A percentile compares a stretch with the other conserved stretches of the same genome.
Evolutionary conservation across 2,329 filamentous ascomycete species (phyloP).

Genomic region (Coniosporium tulheliwenetii): DNA sequence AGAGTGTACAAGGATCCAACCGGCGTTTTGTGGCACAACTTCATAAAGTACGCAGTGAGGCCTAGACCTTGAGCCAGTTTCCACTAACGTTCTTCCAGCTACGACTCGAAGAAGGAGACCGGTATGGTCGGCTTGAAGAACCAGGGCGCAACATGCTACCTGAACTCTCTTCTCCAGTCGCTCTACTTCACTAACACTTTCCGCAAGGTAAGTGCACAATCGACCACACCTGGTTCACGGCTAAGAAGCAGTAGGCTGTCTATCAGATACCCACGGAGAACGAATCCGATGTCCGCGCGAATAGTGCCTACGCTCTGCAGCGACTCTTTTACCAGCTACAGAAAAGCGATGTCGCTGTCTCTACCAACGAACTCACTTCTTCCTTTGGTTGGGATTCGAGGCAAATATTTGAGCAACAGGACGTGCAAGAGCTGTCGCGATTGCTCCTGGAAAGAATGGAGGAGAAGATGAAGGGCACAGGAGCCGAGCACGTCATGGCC

Average conservation of each 20-base stretch:
- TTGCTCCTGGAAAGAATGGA: slow-evolving; percentile 97
- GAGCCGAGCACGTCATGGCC: slow-evolving; percentile 74
- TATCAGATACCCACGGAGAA: slow-evolving; percentile 91
- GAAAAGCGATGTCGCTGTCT: slow-evolving; percentile 67
- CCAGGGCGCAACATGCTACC: slow-evolving; percentile 60
- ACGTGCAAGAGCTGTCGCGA: slow-evolving; percentile 90
- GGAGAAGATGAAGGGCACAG: slow-evolving; percentile 94
- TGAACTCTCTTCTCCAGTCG: slow-evolving; percentile 32
- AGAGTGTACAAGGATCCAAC: slow-evolving; percentile 76
- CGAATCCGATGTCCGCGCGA: slow-evolving; percentile 58
- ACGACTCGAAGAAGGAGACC: slow-evolving; percentile 98
- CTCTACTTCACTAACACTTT: slow-evolving; percentile 58
- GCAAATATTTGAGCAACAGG: slow-evolving; percentile 97
- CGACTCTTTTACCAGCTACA: slow-evolving; percentile 90
- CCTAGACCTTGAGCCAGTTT: not conserved
- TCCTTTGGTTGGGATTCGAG: slow-evolving; percentile 98
- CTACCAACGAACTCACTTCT: slow-evolving; percentile 83
- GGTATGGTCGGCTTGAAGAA: slow-evolving; percentile 95
- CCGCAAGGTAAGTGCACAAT: slow-evolving; percentile 49
- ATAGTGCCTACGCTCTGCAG: slow-evolving; percentile 89
- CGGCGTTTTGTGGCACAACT: slow-evolving; percentile 81
- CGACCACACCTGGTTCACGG: not conserved
- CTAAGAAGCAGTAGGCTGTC: slow-evolving; percentile 47
- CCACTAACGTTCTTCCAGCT: slow-evolving; percentile 24
- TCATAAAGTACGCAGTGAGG: slow-evolving; percentile 43